A percentile compares a stretch with the other conserved stretches of the same genome.
These are phyloP conservation scores for Aspergillus cejpii DNA, from an alignment of 2,329 filamentous ascomycete species.

Conservation along the genomic window DNA sequence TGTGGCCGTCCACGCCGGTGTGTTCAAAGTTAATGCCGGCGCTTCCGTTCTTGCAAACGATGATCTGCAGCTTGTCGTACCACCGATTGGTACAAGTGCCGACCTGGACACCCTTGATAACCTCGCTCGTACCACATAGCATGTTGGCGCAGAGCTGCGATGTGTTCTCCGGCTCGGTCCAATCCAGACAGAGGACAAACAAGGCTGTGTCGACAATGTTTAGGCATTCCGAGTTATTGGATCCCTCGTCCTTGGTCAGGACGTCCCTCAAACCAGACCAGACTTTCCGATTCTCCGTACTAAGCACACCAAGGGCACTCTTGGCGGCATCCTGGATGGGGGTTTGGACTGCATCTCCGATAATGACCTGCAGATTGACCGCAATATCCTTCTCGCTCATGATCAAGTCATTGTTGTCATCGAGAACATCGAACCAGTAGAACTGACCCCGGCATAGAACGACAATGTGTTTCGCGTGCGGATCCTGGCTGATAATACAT, in stretches of 20 bases:
- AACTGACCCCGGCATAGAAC: slow-evolving; percentile 93
- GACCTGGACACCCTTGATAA: slow-evolving; percentile 89
- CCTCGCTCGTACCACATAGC: slow-evolving; percentile 89
- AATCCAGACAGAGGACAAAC: slow-evolving; percentile 87
- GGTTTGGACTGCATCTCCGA: slow-evolving; percentile 81
- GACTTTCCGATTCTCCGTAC: slow-evolving; percentile 90
- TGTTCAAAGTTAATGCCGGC: slow-evolving; percentile 99
- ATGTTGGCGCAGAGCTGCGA: slow-evolving; percentile 94
- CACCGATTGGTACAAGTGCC: slow-evolving; percentile 97
- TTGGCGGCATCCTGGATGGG: slow-evolving; percentile 95
- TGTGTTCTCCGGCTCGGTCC: slow-evolving; percentile 73
- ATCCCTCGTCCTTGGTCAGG: slow-evolving; percentile 73
- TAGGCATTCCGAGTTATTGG: slow-evolving; percentile 94
- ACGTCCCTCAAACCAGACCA: slow-evolving; percentile 91
- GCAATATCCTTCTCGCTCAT: slow-evolving; percentile 94
- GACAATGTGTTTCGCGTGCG: slow-evolving; percentile 84
- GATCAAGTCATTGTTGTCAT: slow-evolving; percentile 88
- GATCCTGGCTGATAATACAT: slow-evolving; percentile 92
- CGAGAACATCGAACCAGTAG: slow-evolving; percentile 97
- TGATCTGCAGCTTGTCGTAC: slow-evolving; percentile 99
- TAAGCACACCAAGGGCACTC: slow-evolving; percentile 83
- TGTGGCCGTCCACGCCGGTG: slow-evolving; percentile 95
- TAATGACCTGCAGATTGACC: slow-evolving; percentile 83
- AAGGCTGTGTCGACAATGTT: slow-evolving; percentile 90
- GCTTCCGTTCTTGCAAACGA: slow-evolving; percentile 97